Evolutionary conservation across 139 green algal genomes (phyloP), one percentile per base, ranked within the genome.

Genomic region (Chlorella sorokiniana): DNA sequence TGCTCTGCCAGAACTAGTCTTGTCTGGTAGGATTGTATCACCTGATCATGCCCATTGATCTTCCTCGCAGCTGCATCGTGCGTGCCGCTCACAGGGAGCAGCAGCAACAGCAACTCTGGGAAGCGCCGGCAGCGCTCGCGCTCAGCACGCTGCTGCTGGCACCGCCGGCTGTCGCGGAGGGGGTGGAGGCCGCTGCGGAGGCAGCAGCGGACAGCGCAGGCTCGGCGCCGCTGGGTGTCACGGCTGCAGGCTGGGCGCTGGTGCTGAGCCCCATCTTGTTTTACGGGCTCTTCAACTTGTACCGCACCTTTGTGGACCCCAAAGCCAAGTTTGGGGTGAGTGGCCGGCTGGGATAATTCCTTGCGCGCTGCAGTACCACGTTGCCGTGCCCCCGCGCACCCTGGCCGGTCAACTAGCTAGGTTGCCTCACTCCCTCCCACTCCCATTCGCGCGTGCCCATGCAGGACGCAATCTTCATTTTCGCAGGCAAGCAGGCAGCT

Each of bases 251-350:
- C 23, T 68, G 35, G 44, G 22, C 33, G 25, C 38, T 86, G 27
- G 29, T 51, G 1, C 56, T 86, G 23, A 69, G 61, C 10, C 81
- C 81, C 42, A 44, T 86, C 35, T 0, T 72, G 7, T 70, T 86
- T 27, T 86, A 87, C 37, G 67, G 33, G 4, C 18, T 63, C 25
- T 87, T 87, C 76, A 70, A 52, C 31, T 4, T 84, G 25, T 87
- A 87, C 38, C 65, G 83, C 25, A 59, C 51, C 18, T 67, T 45
- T 54, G 29, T 84, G 1, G 64, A 86, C 51, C 82, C 73, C 27
- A 61, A 40, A 23, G 82, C 82, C 72, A 86, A 82, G 71, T 77
- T 77, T 44, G 70, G 70, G 1, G n/a, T n/a, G n/a, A n/a, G n/a
- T n/a, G n/a, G n/a, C n/a, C n/a, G n/a, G n/a, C n/a, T n/a, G n/a